phyloP scores from a whole-genome alignment of 2,329 filamentous ascomycete species.

The Cordyceps tenuipes region DNA sequence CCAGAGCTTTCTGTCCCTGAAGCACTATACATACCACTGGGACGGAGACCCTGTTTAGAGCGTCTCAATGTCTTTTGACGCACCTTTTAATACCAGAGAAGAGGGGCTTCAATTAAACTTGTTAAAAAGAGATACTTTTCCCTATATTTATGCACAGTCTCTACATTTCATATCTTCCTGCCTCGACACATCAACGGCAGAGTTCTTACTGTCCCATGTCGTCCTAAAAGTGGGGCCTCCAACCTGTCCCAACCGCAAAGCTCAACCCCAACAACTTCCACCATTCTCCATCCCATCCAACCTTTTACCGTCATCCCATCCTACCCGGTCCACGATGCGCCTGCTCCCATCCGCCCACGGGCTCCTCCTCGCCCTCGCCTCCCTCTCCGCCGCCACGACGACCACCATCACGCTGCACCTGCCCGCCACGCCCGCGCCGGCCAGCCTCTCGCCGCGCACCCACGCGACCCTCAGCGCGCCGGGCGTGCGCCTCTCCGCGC shows the following conservation, averaged over 20 bases:
- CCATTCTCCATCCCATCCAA: background rate
- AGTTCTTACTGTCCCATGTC: too few species aligned
- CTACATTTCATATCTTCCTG: too few species aligned
- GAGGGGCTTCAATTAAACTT: too few species aligned
- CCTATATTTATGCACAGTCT: too few species aligned
- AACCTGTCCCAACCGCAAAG: background rate
- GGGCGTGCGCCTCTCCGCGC: slow-evolving; percentile 38
- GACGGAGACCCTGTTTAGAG: too few species aligned
- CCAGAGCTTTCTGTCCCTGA: too few species aligned
- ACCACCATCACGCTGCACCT: slow-evolving; percentile 35
- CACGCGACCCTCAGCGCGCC: slow-evolving; percentile 40
- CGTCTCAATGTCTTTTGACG: too few species aligned
- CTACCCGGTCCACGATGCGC: slow-evolving; percentile 23
- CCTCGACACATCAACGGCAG: too few species aligned
- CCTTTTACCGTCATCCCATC: background rate
- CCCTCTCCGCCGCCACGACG: slow-evolving; percentile 22
- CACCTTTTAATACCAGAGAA: too few species aligned
- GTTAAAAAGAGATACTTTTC: too few species aligned
- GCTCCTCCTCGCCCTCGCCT: slow-evolving; percentile 26
- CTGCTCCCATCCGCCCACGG: slow-evolving; percentile 24
- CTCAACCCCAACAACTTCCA: background rate
- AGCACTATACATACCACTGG: too few species aligned
- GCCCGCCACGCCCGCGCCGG: slow-evolving; percentile 38
- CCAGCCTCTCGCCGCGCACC: slow-evolving; percentile 35
- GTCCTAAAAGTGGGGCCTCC: background rate